Percentiles rank a stretch among this genome's conserved stretches.
Conservation (phyloP, 257 asterid species). For the Striga asiatica region DNA sequence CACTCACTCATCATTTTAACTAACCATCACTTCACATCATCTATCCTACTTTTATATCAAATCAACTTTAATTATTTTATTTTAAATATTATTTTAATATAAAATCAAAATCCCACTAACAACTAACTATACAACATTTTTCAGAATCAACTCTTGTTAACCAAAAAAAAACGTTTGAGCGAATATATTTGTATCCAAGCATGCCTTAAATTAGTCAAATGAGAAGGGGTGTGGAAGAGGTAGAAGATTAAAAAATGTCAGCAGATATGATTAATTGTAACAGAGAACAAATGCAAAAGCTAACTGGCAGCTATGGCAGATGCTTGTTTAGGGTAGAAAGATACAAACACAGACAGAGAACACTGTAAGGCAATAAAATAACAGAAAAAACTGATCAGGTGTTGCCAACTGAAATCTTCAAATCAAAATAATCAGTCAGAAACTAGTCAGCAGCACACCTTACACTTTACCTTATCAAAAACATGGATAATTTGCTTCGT, state of each 20-base stretch:
- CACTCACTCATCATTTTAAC: too few relatives aligned
- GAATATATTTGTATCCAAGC: too few relatives aligned
- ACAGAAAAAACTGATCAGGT: not conserved
- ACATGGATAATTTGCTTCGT: conserved; percentile 72
- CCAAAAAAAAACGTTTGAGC: too few relatives aligned
- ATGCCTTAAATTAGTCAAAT: too few relatives aligned
- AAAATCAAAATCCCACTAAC: too few relatives aligned
- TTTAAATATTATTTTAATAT: too few relatives aligned
- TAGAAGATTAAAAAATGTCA: not conserved
- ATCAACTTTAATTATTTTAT: too few relatives aligned
- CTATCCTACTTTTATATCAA: too few relatives aligned
- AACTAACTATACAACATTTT: too few relatives aligned
- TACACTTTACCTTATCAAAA: conserved; percentile 71
- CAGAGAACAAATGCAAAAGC: not conserved
- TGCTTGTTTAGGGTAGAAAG: not conserved
- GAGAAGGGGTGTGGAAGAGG: not conserved
- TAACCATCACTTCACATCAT: too few relatives aligned
- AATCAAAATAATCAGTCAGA: not conserved
- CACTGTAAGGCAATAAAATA: not conserved
- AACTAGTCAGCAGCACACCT: not conserved
- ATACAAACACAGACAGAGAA: not conserved
- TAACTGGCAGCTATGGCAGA: not conserved
- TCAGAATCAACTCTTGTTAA: too few relatives aligned
- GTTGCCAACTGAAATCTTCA: conserved; percentile 4
- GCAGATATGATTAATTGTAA: not conserved